Base-by-base conservation (phyloP, 306 rosid genomes). In the Pachyrhizus erosus region DNA sequence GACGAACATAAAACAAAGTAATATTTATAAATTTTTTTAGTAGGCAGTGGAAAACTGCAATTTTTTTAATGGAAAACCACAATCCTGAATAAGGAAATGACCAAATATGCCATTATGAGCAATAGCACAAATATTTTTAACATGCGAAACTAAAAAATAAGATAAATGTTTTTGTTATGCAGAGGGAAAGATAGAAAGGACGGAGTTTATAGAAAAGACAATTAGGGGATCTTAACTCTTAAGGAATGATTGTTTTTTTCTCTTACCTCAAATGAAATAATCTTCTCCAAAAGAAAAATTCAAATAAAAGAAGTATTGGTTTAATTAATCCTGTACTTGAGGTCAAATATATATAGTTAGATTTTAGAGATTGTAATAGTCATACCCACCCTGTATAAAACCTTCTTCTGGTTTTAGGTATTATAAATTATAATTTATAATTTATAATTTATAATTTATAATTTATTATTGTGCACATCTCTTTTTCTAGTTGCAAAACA, bases 381-480 rank as follows among this genome's bases (percentile, higher is more conserved):
- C 23, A 15, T 17, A 58, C 21, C 65, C 23, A 29, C 64, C 24
- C 81, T 48, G 26, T 40, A 48, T 40, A 21, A 23, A 51, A 39
- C 2, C 55, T 37, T 23, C 0, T 29, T 23, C 0, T 29, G 67
- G 8, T 26, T 24, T 58, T 2, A 68, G 26, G n/a, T 55, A n/a
- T 61, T 52, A 17, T 58, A n/a, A n/a, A n/a, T n/a, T n/a, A n/a
- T n/a, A n/a, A n/a, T n/a, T n/a, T n/a, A n/a, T n/a, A n/a, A n/a
- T n/a, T n/a, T n/a, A n/a, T n/a, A n/a, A n/a, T n/a, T n/a, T n/a
- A n/a, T n/a, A n/a, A n/a, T n/a, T n/a, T 33, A 40, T 60, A 15
- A 15, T 33, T 17, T 70, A n/a, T 60, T 57, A 49, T 26, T 0
- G 37, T 64, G 82, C 68, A 68, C 72, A 15, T 75, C 72, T 37